Percentiles rank a stretch among this genome's conserved stretches.
phyloP scores from a whole-genome alignment of 371 early-diverging fungal genomes.

The Zopfochytrium polystomum region DNA sequence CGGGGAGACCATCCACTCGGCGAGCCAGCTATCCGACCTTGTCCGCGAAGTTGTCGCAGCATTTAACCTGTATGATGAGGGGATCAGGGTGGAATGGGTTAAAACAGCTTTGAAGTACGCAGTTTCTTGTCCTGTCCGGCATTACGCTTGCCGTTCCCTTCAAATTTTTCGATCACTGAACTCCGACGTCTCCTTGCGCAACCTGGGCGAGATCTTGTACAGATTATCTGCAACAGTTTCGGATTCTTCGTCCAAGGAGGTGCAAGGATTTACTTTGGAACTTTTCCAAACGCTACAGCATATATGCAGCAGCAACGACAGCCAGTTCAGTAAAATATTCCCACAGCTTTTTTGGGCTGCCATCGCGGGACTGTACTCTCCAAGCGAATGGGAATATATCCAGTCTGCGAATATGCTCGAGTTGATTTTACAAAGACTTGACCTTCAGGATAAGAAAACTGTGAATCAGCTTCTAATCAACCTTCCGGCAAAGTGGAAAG shows the following conservation, averaged over 20 bases:
- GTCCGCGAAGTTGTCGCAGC: conserved; percentile 52
- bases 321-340: conserved; percentile 31
- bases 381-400: conserved; percentile 72
- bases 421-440: conserved; percentile 57
- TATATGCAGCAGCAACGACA: conserved; percentile 47
- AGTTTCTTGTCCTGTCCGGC: conserved; percentile 83
- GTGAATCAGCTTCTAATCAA: conserved; percentile 43
- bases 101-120: conserved; percentile 87
- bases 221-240: conserved; percentile 82
- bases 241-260: conserved; percentile 74
- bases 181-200: conserved; percentile 72
- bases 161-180: conserved; percentile 79
- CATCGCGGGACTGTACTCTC: conserved; percentile 70
- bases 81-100: conserved; percentile 83
- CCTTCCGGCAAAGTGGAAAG: conserved; percentile 74
- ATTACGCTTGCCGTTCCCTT: conserved; percentile 84
- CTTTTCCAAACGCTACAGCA: conserved; percentile 70
- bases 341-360: conserved; percentile 83
- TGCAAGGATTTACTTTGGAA: conserved; percentile 84
- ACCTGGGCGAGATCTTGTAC: conserved; percentile 79
- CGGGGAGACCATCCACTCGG: conserved; percentile 47
- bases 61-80: conserved; percentile 60
- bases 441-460: conserved; percentile 41
- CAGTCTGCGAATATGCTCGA: conserved; percentile 66
- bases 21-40: conserved; percentile 46